Percentiles rank a stretch among this genome's conserved stretches.
Conservation (phyloP, 2,329 filamentous ascomycete species). For the Byssothecium circinans region DNA sequence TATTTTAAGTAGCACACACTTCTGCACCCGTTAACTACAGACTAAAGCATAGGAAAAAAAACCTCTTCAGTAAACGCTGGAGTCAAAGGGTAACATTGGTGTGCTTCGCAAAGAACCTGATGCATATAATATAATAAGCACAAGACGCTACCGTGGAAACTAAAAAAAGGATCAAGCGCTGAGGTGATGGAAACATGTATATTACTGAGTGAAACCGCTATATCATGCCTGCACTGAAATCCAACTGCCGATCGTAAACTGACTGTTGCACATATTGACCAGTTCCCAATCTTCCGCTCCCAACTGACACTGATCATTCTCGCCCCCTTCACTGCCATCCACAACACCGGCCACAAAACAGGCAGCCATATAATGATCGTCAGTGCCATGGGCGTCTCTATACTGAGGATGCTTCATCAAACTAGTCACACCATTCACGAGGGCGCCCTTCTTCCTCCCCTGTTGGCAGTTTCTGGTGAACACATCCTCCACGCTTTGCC, state of each 20-base stretch:
- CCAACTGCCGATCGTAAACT: slow-evolving; percentile 36
- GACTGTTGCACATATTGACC: slow-evolving; percentile 40
- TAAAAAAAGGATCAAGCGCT: too few species aligned
- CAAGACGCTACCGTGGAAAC: too few species aligned
- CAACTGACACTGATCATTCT: slow-evolving; percentile 24
- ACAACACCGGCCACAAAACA: slow-evolving; percentile 62
- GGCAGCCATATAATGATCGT: slow-evolving; percentile 70
- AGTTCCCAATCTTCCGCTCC: slow-evolving; percentile 39
- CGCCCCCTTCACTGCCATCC: slow-evolving; percentile 18
- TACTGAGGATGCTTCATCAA: slow-evolving; percentile 70
- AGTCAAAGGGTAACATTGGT: too few species aligned
- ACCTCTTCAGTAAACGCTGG: too few species aligned
- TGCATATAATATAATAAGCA: too few species aligned
- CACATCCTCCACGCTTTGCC: slow-evolving; percentile 65
- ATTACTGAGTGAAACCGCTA: not conserved
- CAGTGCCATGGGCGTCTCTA: slow-evolving; percentile 68
- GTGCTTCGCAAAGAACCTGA: too few species aligned
- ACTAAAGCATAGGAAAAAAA: too few species aligned
- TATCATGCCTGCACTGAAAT: not conserved
- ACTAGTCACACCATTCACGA: slow-evolving; percentile 59
- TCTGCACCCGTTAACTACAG: too few species aligned
- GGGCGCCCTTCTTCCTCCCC: slow-evolving; percentile 49
- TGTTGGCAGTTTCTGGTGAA: slow-evolving; percentile 52
- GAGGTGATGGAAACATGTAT: too few species aligned
- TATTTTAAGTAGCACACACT: too few species aligned